Evolutionary conservation across 306 rosid species (phyloP).

Genomic region (Lupinus albus): DNA sequence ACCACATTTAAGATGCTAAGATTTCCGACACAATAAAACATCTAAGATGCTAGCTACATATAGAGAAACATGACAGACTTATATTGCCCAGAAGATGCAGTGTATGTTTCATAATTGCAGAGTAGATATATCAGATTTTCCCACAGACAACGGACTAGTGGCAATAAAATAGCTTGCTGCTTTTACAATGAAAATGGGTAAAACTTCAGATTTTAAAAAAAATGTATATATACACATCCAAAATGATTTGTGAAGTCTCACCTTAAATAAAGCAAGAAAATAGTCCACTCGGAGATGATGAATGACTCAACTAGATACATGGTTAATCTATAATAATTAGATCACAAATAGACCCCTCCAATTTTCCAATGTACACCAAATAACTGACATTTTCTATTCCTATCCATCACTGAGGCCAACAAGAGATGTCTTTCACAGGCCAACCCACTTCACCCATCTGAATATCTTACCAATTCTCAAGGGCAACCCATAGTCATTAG

Average conservation of each 20-base stretch:
- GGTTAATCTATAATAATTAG: constrained; percentile 55
- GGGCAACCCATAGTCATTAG: constrained; percentile 81
- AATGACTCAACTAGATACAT: constrained; percentile 61
- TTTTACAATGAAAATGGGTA: constrained; percentile 1
- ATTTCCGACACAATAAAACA: no score
- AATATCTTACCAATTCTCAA: constrained; percentile 78
- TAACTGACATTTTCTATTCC: constrained; percentile 41
- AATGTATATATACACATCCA: constrained; percentile 42
- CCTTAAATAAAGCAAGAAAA: constrained; percentile 37
- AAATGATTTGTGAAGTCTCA: constrained; percentile 34
- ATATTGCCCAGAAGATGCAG: no score
- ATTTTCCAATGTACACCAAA: constrained; percentile 61
- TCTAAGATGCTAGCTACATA: no score
- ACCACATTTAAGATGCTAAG: no score
- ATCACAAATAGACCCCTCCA: constrained; percentile 46
- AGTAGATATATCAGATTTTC: no score
- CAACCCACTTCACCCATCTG: constrained; percentile 99
- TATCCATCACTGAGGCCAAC: constrained; percentile 29
- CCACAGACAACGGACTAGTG: no score
- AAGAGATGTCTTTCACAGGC: constrained; percentile 48
- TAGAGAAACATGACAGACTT: no score
- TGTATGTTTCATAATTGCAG: no score
- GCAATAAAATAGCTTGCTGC: no score
- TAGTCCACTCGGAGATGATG: constrained; percentile 41
- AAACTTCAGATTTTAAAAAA: constrained; percentile 1